Percentiles rank a stretch among this genome's conserved stretches.
Conservation (phyloP, 148 eudicot species). For the Arctostaphylos glauca region DNA sequence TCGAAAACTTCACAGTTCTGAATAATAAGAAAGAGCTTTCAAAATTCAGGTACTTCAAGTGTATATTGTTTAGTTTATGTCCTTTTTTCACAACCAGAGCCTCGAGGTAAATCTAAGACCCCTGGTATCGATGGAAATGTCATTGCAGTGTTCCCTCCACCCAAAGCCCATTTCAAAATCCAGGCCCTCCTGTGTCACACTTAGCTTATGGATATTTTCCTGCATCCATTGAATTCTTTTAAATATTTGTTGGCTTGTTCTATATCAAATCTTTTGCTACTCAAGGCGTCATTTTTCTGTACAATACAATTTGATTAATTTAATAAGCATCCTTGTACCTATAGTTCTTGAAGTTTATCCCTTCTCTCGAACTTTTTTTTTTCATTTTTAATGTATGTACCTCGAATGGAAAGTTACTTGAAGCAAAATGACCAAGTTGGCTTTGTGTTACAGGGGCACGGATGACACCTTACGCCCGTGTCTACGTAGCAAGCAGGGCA, state of each 20-base stretch:
- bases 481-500: no score
- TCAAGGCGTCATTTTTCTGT: conserved; percentile 11
- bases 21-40: no score
- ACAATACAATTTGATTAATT: conserved; percentile 18
- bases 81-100: conserved; percentile 16
- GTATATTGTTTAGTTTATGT: conserved; percentile 32
- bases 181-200: conserved; percentile 31
- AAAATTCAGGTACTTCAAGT: conserved; percentile 28
- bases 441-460: no score
- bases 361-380: not conserved
- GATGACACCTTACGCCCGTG: no score
- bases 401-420: no score
- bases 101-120: conserved; percentile 17
- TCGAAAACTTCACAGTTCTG: no score
- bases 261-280: conserved; percentile 12
- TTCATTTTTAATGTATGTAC: no score
- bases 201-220: conserved; percentile 16
- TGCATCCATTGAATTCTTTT: conserved; percentile 1
- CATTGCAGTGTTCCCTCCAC: conserved; percentile 11
- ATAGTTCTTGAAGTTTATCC: not conserved
- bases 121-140: conserved; percentile 25
- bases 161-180: not conserved
- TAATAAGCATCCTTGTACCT: conserved; percentile 16
- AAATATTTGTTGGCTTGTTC: not conserved
- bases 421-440: no score